Conservation (phyloP, 2,329 filamentous ascomycete species). For the Triangularia setosa region DNA sequence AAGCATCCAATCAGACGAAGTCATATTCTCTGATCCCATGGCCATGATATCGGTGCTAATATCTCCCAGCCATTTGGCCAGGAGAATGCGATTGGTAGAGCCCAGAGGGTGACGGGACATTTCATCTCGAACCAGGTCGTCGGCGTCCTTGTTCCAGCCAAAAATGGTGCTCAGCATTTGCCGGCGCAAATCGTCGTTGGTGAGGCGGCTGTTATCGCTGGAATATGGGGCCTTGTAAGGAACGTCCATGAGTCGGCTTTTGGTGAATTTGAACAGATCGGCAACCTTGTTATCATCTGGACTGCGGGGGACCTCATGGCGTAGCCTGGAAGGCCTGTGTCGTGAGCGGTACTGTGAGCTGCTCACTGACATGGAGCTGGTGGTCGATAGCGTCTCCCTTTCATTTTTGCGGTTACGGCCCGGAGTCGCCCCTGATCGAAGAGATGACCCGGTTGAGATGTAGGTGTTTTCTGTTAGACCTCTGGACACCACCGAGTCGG, state of each 20-base stretch:
- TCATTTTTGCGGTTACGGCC: constrained; percentile 28
- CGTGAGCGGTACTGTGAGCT: constrained; percentile 43
- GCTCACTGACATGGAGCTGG: constrained; percentile 46
- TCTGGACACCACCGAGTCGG: constrained; percentile 49
- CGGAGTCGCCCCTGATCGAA: constrained; percentile 37
- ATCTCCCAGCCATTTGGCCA: constrained; percentile 91
- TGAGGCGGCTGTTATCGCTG: constrained; percentile 55
- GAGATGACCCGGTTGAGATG: constrained; percentile 63
- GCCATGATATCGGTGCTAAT: constrained; percentile 77
- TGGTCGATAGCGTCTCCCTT: constrained; percentile 55
- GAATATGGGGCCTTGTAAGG: constrained; percentile 69
- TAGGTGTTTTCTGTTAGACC: constrained; percentile 61
- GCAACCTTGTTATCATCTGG: constrained; percentile 68
- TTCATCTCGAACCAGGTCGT: constrained; percentile 80
- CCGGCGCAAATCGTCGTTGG: constrained; percentile 73
- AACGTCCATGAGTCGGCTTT: constrained; percentile 75
- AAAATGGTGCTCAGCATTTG: constrained; percentile 96
- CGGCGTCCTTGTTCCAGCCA: constrained; percentile 84
- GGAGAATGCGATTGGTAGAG: constrained; percentile 73
- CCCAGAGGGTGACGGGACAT: constrained; percentile 68
- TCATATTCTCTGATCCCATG: constrained; percentile 79
- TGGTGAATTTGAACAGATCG: constrained; percentile 84
- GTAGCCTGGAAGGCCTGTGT: constrained; percentile 62
- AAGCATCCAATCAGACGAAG: constrained; percentile 94
- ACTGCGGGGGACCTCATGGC: constrained; percentile 75